Conservation (phyloP, 1,284 basidiomycete species). For the Rhodotorula mucilaginosa region DNA sequence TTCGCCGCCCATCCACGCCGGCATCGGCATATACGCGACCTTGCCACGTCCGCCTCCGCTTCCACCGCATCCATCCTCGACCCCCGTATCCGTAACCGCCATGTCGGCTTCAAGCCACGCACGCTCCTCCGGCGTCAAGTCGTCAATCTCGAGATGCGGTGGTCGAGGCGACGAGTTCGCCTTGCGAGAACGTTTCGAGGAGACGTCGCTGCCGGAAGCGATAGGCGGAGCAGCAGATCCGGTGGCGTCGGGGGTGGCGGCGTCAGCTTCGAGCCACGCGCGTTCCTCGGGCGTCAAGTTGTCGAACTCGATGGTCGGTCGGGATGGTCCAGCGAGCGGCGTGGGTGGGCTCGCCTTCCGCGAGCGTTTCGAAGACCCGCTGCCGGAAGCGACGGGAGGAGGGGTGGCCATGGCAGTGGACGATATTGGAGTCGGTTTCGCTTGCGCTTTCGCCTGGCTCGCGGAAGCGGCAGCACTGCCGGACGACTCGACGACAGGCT, state of each 20-base stretch:
- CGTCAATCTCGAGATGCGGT: background rate
- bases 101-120: conserved; percentile 8
- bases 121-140: conserved; percentile 11
- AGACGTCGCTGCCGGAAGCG: background rate
- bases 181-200: background rate
- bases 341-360: background rate
- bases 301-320: background rate
- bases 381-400: background rate
- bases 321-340: background rate
- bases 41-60: background rate
- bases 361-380: background rate
- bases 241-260: too few relatives aligned
- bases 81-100: background rate
- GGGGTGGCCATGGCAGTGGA: too few relatives aligned
- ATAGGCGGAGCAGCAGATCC: too few relatives aligned
- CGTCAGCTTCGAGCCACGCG: conserved; percentile 5
- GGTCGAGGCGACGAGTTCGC: background rate
- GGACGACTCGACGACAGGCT: background rate
- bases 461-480: too few relatives aligned
- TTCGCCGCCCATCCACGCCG: conserved; percentile 1
- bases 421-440: too few relatives aligned
- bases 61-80: conserved; percentile 3
- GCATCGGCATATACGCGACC: conserved; percentile 16
- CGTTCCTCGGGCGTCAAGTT: conserved; percentile 15
- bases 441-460: background rate